Evolutionary conservation across 352 stramenopile species (phyloP), one percentile per base, ranked within the genome.

Genomic region (Globisporangium canariense): DNA sequence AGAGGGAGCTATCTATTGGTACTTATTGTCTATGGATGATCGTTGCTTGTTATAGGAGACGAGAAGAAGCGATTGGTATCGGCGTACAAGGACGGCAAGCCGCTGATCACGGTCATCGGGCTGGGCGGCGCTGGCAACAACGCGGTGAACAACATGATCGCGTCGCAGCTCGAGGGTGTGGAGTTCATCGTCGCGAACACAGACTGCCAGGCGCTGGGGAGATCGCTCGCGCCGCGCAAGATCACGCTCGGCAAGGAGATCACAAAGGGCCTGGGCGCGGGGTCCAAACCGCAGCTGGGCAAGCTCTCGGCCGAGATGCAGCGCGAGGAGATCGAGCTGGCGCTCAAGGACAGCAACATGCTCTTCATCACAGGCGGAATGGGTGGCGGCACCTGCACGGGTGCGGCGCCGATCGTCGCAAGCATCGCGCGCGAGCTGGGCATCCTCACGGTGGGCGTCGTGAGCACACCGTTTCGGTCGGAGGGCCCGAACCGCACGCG

Each of bases 171-270:
- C 45, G 84, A 94, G 68, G 87, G 96, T 18, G 96, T 98, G 22
- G 88, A 97, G 74, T 98, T 98, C 70, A 97, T 98, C 81, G 90
- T 96, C 28, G 83, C 97, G 55, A 99, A 99, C 76, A 99, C 96
- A 22, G 96, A 99, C 71, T 97, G 91, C 34, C 96, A 99, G 69
- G 86, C 86, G 6, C 71, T 96, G 8, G 81, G 77, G n/a, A 71
- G 84, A 7, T 94, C 88, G 43, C 66, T 96, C 34, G 85, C 87
- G 34, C 79, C 81, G 25, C 82, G 83, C 63, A 92, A 93, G 72
- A 91, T 96, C 62, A 92, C 80, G 38, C 70, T 96, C 18, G 87
- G 87, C 64, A 89, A 90, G 64, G 82, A 94, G 22, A 86, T 94
- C 58, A 96, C 85, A 22, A 93, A 91, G 60, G 87, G 87, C 28